Base-by-base conservation (phyloP, 2,329 filamentous ascomycete genomes). In the Clathrospora elynae region DNA sequence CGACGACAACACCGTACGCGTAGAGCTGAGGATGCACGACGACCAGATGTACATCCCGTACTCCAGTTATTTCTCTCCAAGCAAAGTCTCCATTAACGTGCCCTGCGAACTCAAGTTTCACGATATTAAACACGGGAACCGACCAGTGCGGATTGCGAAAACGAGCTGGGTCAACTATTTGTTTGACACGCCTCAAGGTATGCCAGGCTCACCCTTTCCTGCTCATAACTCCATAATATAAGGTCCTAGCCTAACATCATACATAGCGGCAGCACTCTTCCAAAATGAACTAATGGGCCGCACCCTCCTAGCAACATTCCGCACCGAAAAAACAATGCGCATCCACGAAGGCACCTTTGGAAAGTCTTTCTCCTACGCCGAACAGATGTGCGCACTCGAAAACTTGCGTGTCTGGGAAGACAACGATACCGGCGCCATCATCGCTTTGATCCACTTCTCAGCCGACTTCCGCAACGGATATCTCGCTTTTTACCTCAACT, bases 361-460 rank as follows among this genome's bases (percentile, higher is more conserved):
- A n/a, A 66, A 69, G 1, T 62, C 69, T 0, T 71, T 76, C 38
- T 61, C 71, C 3, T 74, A 75, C 41, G 71, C 75, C 38, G 73
- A 76, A 50, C 74, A 76, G 52, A 74, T 77, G 62, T 75, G 74
- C 38, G 74, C 71, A 13, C 71, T 76, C 45, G 75, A 77, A 45
- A 73, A 73, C 23, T 61, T 77, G 2, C 66, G 75, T 3, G 56
- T 77, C 0, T 77, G 74, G 74, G 68, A 74, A 47, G 73, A 77
- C 31, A 67, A 71, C 16, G 70, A 68, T 1, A 67, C 61, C 0
- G 69, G 68, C 12, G 74, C 71, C 13, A 64, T 76, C 12, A 61
- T 76, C 20, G 73, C 70, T 0, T 59, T 75, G 3, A 71, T 76
- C 24, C 73, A 76, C 41, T 73, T 74, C 31, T 67, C 62, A 2